A percentile compares a stretch with the other conserved stretches of the same genome.
phyloP scores from a whole-genome alignment of 2,329 filamentous ascomycete species.

The Aspergillus glaucus region DNA sequence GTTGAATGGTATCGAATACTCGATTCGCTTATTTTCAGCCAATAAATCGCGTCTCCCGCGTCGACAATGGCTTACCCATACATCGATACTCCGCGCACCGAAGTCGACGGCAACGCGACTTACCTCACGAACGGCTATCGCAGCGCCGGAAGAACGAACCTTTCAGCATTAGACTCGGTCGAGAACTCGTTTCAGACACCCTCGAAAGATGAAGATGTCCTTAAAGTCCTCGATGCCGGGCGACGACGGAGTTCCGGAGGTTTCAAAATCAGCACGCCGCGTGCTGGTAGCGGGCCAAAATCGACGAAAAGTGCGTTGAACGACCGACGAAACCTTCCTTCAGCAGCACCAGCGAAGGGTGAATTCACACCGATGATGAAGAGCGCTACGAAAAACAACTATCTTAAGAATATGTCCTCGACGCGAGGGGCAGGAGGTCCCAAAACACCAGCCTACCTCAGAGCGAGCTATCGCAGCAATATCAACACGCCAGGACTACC shows the following conservation, averaged over 20 bases:
- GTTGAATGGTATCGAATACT: slow-evolving; percentile 14
- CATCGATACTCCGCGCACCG: slow-evolving; percentile 78
- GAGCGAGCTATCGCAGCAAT: slow-evolving; percentile 57
- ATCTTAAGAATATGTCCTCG: slow-evolving; percentile 54
- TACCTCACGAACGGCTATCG: slow-evolving; percentile 65
- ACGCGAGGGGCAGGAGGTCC: slow-evolving; percentile 49
- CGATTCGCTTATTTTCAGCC: neutral
- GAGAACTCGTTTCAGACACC: slow-evolving; percentile 83
- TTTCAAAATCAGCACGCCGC: slow-evolving; percentile 65
- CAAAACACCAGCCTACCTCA: slow-evolving; percentile 64
- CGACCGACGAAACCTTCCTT: slow-evolving; percentile 65
- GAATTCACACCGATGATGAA: slow-evolving; percentile 96
- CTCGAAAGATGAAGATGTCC: slow-evolving; percentile 66
- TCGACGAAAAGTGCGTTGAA: slow-evolving; percentile 49
- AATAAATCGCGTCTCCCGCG: slow-evolving; percentile 12
- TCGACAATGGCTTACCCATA: slow-evolving; percentile 59
- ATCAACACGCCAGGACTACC: slow-evolving; percentile 71
- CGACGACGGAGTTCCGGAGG: slow-evolving; percentile 45
- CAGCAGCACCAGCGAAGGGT: slow-evolving; percentile 49
- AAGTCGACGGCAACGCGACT: slow-evolving; percentile 73
- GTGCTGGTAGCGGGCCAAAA: slow-evolving; percentile 53
- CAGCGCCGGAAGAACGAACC: slow-evolving; percentile 35
- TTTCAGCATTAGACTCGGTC: slow-evolving; percentile 65
- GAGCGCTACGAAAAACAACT: slow-evolving; percentile 63
- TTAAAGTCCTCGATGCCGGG: slow-evolving; percentile 67